These are phyloP conservation scores for Nelumbo lutea DNA, from an alignment of 164 flowering plant species.

Conservation along the genomic window DNA sequence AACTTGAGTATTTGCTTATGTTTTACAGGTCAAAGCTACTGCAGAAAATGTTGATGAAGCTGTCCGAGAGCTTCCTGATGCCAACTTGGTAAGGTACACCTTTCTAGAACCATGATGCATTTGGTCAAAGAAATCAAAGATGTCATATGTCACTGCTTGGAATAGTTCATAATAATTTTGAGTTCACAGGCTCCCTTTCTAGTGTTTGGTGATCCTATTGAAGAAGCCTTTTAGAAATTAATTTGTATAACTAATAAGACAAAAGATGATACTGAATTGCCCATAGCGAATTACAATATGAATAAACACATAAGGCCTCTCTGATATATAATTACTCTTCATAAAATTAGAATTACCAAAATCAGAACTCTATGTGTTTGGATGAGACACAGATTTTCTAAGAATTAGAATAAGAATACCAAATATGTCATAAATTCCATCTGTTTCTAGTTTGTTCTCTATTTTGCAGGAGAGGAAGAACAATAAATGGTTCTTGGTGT, in stretches of 20 bases:
- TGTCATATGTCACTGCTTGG: background rate
- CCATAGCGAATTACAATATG: no score
- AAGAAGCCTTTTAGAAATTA: background rate
- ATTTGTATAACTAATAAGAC: background rate
- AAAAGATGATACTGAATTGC: conserved; percentile 1
- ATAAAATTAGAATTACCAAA: no score
- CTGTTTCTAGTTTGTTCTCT: no score
- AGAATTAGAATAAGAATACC: no score
- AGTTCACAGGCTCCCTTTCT: background rate
- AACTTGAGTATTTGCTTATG: background rate
- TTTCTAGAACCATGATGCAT: conserved; percentile 21
- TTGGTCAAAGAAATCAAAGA: background rate
- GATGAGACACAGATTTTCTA: no score
- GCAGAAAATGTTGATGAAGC: conserved; percentile 97
- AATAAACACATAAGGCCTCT: no score
- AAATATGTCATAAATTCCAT: no score
- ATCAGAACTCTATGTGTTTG: no score
- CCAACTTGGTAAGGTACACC: conserved; percentile 98
- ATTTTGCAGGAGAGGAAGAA: no score
- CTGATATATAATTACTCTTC: no score
- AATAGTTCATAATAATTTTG: conserved; percentile 1
- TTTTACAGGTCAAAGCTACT: conserved; percentile 85
- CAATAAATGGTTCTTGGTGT: no score
- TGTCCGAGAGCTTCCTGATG: conserved; percentile 98
- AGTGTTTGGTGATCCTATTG: background rate